Conservation (phyloP, 2,329 filamentous ascomycete genomes). For the Cladorrhinum sp. region DNA sequence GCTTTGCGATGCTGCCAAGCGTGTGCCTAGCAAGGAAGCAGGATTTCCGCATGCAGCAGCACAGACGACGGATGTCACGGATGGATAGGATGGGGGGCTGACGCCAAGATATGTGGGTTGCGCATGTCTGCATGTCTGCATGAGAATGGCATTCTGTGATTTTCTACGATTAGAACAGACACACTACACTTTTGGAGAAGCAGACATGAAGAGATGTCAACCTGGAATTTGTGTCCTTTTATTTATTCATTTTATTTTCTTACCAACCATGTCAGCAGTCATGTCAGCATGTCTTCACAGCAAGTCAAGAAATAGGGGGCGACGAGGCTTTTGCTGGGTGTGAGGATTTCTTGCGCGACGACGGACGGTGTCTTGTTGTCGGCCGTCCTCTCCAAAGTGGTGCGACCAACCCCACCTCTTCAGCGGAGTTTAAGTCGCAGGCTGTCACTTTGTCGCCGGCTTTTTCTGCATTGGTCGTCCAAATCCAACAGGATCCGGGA, state of each 20-base stretch:
- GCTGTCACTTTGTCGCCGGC: not conserved
- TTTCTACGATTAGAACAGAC: not conserved
- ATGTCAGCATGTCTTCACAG: not conserved
- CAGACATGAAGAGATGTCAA: too few species aligned
- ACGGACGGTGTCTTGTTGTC: not conserved
- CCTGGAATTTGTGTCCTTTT: not conserved
- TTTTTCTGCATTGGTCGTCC: not conserved
- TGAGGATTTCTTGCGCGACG: not conserved
- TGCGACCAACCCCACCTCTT: not conserved
- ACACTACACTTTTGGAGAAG: too few species aligned
- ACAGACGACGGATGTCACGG: not conserved
- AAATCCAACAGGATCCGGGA: not conserved
- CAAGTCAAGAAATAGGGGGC: not conserved
- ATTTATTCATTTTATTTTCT: not conserved
- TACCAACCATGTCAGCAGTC: not conserved
- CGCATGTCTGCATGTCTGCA: not conserved
- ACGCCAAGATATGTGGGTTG: not conserved
- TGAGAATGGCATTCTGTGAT: not conserved
- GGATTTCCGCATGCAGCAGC: not conserved
- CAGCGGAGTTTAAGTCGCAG: not conserved
- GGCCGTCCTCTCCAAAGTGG: not conserved
- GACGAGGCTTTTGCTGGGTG: not conserved
- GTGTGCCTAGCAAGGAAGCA: not conserved
- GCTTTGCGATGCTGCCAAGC: too few species aligned
- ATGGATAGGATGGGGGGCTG: not conserved